Evolutionary conservation across 495 filamentous ascomycete species (phyloP), one percentile per base, ranked within the genome.

Genomic region (Aspergillus saccharolyticus): DNA sequence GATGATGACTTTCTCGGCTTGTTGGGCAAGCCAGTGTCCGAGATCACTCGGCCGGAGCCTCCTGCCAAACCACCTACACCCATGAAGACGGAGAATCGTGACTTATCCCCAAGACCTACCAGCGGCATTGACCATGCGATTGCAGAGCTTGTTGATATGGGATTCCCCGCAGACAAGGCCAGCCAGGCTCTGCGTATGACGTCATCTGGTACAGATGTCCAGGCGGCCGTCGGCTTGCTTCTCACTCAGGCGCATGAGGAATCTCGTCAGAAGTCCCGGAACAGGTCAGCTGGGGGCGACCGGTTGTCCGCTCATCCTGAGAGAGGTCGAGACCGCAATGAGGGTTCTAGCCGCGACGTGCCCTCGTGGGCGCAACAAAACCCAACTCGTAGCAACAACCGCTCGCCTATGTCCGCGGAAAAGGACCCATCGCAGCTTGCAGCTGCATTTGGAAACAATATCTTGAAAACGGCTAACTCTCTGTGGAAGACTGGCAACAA

Each of bases 401-500:
- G 79, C 39, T 85, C 84, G 4, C 84, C 85, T 2, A 78, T 75
- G 2, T 76, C 75, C 30, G 79, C 74, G 1, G 93, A 96, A 24
- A 84, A 76, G 54, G 94, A 96, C 60, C 79, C 95, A 42, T 78
- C 89, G 0, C 89, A 92, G 58, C 78, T 85, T 16, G 94, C 94
- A 12, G 84, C 90, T 14, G 87, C 89, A 56, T 78, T 97, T 66
- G 88, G 94, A 17, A 88, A 79, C 30, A 96, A 83, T 58, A 69
- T 97, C 14, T 82, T 96, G 66, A 97, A 97, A 66, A 90, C 90
- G n/a, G 94, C 95, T 1, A 92, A 91, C 61, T 89, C 87, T 2
- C 69, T 97, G 2, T 98, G 94, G 94, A 98, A 96, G 69, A 87
- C 86, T 6, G 86, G 91, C 2, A 90, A 89, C 62, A 97, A 96